Base-by-base conservation (phyloP, 2,329 filamentous ascomycete species). In the Chaetomiaceae sp. region DNA sequence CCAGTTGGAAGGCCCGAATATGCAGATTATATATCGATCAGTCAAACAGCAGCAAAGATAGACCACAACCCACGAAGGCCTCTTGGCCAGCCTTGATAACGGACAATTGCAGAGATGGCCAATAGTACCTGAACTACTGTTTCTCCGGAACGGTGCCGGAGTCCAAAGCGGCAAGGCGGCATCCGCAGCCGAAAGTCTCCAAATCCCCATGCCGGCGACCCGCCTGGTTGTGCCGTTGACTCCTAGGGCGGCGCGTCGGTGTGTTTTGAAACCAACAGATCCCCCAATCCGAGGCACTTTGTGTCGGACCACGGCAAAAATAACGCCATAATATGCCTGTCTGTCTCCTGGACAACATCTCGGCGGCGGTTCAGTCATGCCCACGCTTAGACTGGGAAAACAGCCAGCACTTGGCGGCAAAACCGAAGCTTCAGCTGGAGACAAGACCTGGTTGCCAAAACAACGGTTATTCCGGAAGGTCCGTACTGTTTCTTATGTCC, bases 221-320 rank as follows among this genome's bases (percentile, higher is more conserved):
- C 21, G 38, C 38, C 29, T 16, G 11, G 7, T 38, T 56, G 54
- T 54, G 54, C 56, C 56, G 48, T 50, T 48, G 33, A 52, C 21
- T 36, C 34, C 45, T n/a, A n/a, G 40, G 23, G 36, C 45, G 51
- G 51, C 48, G 51, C 46, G 21, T 29, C 33, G 34, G 37, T n/a
- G 43, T 53, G 55, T 51, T 50, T 48, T 9, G 25, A 57, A 55
- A 57, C 49, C 54, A 55, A 41, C 45, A 48, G 33, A 45, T 55
- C 30, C 20, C n/a, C 51, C 36, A 42, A 53, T 38, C 41, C 50
- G 54, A 53, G 5, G 51, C 56, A 53, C 11, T 33, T 4, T 30
- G 43, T 55, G 48, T 57, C 48, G 34, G 47, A 46, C 27, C 4
- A 45, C 18, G 20, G 42, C 42, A 29, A 44, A 51, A 48, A 41